Evolutionary conservation across 192 early-diverging fungal species (phyloP).

Genomic region (Backusella morwellensis): DNA sequence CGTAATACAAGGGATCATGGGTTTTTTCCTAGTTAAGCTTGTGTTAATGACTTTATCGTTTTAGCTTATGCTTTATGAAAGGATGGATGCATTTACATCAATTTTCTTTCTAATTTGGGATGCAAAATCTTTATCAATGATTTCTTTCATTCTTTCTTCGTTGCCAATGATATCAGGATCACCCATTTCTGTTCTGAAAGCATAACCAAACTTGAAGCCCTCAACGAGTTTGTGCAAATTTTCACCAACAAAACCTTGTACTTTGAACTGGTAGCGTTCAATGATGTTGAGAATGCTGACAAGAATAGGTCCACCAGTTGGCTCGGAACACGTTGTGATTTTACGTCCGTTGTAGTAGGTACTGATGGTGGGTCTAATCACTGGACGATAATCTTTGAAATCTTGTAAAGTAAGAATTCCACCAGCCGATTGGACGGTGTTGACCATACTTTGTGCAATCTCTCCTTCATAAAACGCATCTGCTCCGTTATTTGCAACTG

Average conservation of each 20-base stretch:
- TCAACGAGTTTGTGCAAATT: slow-evolving; percentile 85
- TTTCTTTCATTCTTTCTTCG: slow-evolving; percentile 53
- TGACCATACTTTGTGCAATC: slow-evolving; percentile 69
- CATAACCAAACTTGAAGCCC: slow-evolving; percentile 84
- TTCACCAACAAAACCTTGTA: slow-evolving; percentile 55
- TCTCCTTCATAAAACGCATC: slow-evolving; percentile 52
- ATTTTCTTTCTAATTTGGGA: slow-evolving; percentile 64
- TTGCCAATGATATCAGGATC: slow-evolving; percentile 77
- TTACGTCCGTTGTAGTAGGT: slow-evolving; percentile 80
- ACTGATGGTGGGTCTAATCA: slow-evolving; percentile 57
- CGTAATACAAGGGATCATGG: slow-evolving; percentile 71
- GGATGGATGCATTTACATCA: slow-evolving; percentile 47
- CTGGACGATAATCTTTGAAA: slow-evolving; percentile 62
- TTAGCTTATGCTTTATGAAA: not conserved
- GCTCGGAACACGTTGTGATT: slow-evolving; percentile 67
- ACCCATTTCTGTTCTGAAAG: slow-evolving; percentile 76
- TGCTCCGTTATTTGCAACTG: slow-evolving; percentile 60
- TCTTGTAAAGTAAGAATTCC: slow-evolving; percentile 81
- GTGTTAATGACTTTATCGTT: not conserved
- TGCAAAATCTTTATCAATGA: slow-evolving; percentile 73
- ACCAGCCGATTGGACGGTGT: slow-evolving; percentile 56
- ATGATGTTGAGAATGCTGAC: slow-evolving; percentile 79
- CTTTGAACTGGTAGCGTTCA: slow-evolving; percentile 74
- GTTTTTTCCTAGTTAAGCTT: slow-evolving; percentile 41
- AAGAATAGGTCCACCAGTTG: slow-evolving; percentile 79